Percentiles rank a stretch among this genome's conserved stretches.
phyloP scores from a whole-genome alignment of 1,284 basidiomycete genomes.

The Ganoderma sinense region DNA sequence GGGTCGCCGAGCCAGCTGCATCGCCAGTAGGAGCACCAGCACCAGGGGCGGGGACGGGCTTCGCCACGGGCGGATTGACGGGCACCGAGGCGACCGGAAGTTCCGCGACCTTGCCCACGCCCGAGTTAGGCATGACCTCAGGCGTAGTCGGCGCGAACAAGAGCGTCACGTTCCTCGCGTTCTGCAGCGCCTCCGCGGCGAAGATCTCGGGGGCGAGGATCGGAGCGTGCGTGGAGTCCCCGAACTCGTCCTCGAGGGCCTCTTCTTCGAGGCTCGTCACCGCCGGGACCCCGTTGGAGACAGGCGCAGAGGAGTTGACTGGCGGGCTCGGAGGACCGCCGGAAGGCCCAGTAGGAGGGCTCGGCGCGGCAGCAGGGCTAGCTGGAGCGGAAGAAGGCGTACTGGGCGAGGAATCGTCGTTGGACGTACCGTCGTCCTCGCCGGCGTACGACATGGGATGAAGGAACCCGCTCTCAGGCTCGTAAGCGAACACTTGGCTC shows the following conservation, averaged over 20 bases:
- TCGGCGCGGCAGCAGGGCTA: neutral
- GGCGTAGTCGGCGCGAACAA: slow-evolving; percentile 50
- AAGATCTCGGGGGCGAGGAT: slow-evolving; percentile 28
- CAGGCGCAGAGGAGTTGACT: slow-evolving; percentile 27
- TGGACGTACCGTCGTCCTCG: slow-evolving; percentile 26
- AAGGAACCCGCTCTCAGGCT: slow-evolving; percentile 54
- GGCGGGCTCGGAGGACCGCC: slow-evolving; percentile 2
- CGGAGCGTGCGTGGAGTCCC: slow-evolving; percentile 32
- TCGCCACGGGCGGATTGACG: neutral
- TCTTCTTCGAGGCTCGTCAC: slow-evolving; percentile 32
- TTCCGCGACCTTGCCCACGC: slow-evolving; percentile 9
- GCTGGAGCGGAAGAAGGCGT: slow-evolving; percentile 12
- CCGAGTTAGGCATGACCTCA: slow-evolving; percentile 32
- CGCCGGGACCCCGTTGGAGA: slow-evolving; percentile 24
- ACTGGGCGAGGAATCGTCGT: slow-evolving; percentile 13
- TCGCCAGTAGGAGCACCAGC: neutral
- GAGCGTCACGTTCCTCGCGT: slow-evolving; percentile 52
- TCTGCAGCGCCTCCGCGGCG: slow-evolving; percentile 23
- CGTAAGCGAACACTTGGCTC: slow-evolving; percentile 68
- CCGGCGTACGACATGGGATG: slow-evolving; percentile 57
- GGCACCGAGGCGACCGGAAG: neutral
- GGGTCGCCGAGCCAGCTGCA: slow-evolving; percentile 3
- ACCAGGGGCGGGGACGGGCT: neutral
- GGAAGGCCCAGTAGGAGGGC: neutral
- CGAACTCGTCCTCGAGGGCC: slow-evolving; percentile 28